Conservation (phyloP, 352 stramenopile genomes). For the Phytophthora crassamura region DNA sequence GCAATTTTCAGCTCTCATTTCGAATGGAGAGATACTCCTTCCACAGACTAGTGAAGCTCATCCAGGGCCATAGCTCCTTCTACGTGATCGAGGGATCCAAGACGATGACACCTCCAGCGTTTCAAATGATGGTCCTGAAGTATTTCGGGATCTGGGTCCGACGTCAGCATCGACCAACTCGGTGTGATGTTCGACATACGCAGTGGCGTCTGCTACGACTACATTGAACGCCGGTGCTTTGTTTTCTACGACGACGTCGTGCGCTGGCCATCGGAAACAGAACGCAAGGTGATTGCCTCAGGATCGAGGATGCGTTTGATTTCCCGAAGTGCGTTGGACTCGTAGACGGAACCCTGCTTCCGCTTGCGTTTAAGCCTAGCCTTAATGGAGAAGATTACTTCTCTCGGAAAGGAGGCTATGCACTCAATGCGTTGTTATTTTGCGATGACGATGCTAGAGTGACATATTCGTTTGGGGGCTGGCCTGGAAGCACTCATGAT, state of each 20-base stretch:
- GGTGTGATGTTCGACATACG: neutral
- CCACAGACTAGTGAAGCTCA: neutral
- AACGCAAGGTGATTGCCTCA: neutral
- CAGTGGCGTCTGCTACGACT: neutral
- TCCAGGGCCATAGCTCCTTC: neutral
- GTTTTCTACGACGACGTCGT: neutral
- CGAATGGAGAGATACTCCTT: neutral
- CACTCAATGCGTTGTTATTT: neutral
- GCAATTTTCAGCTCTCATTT: neutral
- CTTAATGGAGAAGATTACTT: neutral
- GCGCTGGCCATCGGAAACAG: neutral
- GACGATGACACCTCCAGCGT: neutral
- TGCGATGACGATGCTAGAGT: constrained; percentile 5
- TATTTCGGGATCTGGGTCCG: constrained; percentile 8
- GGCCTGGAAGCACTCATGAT: constrained; percentile 13
- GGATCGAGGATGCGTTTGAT: neutral
- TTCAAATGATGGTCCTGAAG: constrained; percentile 10
- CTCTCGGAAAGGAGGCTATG: neutral
- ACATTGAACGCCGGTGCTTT: constrained; percentile 1
- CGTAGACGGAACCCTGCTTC: neutral
- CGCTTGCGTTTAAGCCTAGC: neutral
- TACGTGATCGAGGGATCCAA: neutral
- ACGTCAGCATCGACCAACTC: neutral
- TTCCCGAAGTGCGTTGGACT: constrained; percentile 1
- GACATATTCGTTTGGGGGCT: constrained; percentile 4